Evolutionary conservation across 2,329 filamentous ascomycete genomes (phyloP), one percentile per base, ranked within the genome.

Genomic region (Pseudogymnoascus sp.): DNA sequence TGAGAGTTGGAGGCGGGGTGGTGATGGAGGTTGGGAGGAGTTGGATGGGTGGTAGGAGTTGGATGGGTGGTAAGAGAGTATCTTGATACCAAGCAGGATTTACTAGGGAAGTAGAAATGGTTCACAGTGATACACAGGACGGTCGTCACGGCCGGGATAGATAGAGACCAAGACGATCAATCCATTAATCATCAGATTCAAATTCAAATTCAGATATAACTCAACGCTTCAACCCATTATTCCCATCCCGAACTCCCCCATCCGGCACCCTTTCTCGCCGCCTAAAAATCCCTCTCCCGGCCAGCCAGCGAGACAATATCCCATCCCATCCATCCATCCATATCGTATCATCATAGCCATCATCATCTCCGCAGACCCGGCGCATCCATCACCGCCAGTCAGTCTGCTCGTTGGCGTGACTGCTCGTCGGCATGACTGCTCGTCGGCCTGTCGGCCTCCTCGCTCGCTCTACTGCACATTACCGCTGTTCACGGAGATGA

Each of bases 401-500:
- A n/a, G n/a, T n/a, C n/a, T n/a, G n/a, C n/a, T n/a, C n/a, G 23
- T 23, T 4, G 4, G 23, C 23, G 2, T 3, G 4, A n/a, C 36
- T 6, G 4, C 13, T 36, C 13, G 23, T 23, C 23, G 4, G 23
- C 23, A 2, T 3, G 4, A n/a, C 36, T 6, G 4, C 13, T 36
- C 13, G 19, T 48, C 16, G 34, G 31, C 31, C 43, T 41, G 41
- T 60, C 60, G 41, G 21, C 63, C 28, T 39, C 21, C 10, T 60
- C 39, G 41, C 23, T 37, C 60, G 65, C 60, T 71, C 69, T 60
- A 60, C 25, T 60, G 57, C 57, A 48, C 68, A 72, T 67, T 71
- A 69, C 62, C 51, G 51, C 54, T 43, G 67, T 67, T 66, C 64
- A 80, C 79, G 11, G 83, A 80, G 61, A 95, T 83, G 25, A 87